These are phyloP conservation scores for Scheffersomyces ergatensis DNA, from an alignment of 805 yeast genomes.

Conservation along the genomic window DNA sequence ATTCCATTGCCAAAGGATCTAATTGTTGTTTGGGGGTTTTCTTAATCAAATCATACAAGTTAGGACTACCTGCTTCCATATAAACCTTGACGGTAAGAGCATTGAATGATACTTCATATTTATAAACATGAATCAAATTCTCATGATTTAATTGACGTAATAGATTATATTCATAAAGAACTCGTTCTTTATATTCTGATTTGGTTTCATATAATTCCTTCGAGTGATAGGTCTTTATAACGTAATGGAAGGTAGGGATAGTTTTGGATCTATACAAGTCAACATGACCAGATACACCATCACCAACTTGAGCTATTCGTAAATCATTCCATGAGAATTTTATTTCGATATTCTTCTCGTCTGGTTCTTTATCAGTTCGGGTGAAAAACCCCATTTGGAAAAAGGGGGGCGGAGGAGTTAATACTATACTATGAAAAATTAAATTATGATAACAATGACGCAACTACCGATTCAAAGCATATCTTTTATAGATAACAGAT, in stretches of 20 bases:
- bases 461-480: no score
- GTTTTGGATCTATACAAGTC: constrained; percentile 10
- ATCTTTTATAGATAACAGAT: no score
- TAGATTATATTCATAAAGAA: constrained; percentile 33
- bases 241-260: constrained; percentile 20
- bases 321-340: constrained; percentile 3
- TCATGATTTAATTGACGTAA: constrained; percentile 24
- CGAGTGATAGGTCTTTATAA: constrained; percentile 44
- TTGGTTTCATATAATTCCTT: constrained; percentile 39
- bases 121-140: constrained; percentile 33
- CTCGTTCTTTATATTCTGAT: constrained; percentile 36
- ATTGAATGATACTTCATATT: constrained; percentile 21
- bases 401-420: no score
- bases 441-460: no score
- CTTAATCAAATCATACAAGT: constrained; percentile 12
- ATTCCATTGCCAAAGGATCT: constrained; percentile 13
- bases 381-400: no score
- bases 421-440: no score
- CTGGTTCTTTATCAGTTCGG: no score
- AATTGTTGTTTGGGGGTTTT: background rate
- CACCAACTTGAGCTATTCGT: constrained; percentile 6
- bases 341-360: no score
- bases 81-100: constrained; percentile 24
- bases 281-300: constrained; percentile 14
- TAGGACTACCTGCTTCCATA: constrained; percentile 30